Evolutionary conservation across 73 alveolate genomes (phyloP).

Genomic region (Paramecium biaurelia): DNA sequence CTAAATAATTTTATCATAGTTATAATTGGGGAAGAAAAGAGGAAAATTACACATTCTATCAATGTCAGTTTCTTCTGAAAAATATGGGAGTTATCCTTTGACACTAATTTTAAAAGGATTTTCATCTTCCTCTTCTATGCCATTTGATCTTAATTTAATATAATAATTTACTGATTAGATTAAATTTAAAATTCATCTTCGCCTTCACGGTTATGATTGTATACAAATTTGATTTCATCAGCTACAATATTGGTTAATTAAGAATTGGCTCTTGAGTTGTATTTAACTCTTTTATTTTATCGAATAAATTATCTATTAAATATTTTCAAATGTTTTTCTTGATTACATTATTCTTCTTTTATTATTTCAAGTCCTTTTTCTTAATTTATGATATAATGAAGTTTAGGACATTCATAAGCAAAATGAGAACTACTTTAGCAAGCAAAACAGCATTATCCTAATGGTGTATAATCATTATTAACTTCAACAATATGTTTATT

Average conservation of each 20-base stretch:
- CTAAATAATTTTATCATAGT: background rate
- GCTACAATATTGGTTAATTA: slow-evolving; percentile 14
- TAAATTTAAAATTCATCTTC: background rate
- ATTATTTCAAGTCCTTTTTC: background rate
- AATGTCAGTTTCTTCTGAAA: background rate
- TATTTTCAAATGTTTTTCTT: background rate
- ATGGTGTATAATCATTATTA: background rate
- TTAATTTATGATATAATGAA: background rate
- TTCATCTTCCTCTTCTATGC: background rate
- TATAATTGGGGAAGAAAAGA: background rate
- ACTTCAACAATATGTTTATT: slow-evolving; percentile 22
- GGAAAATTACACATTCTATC: background rate
- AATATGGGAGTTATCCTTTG: background rate
- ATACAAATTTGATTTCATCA: slow-evolving; percentile 4
- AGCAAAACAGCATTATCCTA: background rate
- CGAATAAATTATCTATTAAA: background rate
- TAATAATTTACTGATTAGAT: background rate
- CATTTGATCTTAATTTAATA: background rate
- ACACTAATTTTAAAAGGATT: background rate
- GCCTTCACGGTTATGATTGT: background rate
- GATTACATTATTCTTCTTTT: background rate
- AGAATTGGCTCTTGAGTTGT: background rate
- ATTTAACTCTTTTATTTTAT: background rate
- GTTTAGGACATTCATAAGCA: background rate
- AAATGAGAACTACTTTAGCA: background rate